These are phyloP conservation scores for Ascochyta viciae-villosae DNA, from an alignment of 2,329 filamentous ascomycete genomes.

Conservation along the genomic window DNA sequence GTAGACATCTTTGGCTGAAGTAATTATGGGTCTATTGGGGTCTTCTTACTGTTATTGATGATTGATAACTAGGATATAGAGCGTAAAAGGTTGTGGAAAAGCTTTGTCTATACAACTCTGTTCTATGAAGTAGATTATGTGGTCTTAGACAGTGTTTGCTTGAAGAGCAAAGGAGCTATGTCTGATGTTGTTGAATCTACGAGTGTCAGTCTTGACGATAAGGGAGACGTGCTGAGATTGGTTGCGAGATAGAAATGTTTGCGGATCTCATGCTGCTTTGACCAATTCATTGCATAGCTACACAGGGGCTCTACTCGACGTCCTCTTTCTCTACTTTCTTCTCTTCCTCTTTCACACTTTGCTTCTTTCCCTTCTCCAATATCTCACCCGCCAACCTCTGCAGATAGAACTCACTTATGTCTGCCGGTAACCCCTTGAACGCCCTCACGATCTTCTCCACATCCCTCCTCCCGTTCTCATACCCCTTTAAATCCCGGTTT, in stretches of 20 bases:
- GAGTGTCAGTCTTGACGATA: not conserved
- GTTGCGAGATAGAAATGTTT: not conserved
- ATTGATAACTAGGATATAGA: not conserved
- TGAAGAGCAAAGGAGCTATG: not conserved
- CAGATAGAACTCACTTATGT: slow-evolving; percentile 78
- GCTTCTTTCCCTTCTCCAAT: slow-evolving; percentile 29
- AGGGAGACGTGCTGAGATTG: not conserved
- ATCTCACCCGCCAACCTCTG: slow-evolving; percentile 75
- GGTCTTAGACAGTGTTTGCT: too few species aligned
- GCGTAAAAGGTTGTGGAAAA: not conserved
- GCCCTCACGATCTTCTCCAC: slow-evolving; percentile 69
- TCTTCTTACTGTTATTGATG: not conserved
- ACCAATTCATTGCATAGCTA: not conserved
- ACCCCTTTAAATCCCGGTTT: slow-evolving; percentile 83
- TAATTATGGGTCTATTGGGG: not conserved
- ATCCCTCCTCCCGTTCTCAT: slow-evolving; percentile 80
- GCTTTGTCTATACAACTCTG: not conserved
- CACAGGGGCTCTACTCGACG: not conserved
- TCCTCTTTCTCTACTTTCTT: not conserved
- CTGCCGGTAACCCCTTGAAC: slow-evolving; percentile 70
- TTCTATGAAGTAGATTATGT: not conserved
- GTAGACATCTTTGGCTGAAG: not conserved
- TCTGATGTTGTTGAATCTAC: not conserved
- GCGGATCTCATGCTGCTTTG: too few species aligned
- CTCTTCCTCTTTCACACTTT: not conserved